These are phyloP conservation scores for Elongisporangium undulatum DNA, from an alignment of 352 stramenopile species.

Conservation along the genomic window DNA sequence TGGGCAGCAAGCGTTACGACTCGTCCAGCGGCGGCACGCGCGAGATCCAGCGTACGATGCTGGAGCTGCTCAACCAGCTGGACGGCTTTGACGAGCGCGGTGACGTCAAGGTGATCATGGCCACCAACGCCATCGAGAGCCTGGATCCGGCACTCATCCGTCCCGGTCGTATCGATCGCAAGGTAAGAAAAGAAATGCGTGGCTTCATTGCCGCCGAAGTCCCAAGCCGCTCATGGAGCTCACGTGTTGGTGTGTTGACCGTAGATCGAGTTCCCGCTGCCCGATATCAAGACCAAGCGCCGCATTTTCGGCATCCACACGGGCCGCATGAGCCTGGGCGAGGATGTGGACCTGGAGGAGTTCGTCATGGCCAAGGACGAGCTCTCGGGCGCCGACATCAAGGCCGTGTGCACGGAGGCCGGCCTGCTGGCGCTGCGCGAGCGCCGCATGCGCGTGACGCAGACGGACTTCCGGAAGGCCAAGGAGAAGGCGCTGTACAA, in stretches of 20 bases:
- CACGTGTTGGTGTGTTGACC: constrained; percentile 6
- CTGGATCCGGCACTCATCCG: constrained; percentile 99
- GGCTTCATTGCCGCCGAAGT: background rate
- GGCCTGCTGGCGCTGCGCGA: constrained; percentile 98
- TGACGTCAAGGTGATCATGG: constrained; percentile 99
- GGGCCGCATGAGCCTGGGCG: constrained; percentile 95
- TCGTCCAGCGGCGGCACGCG: constrained; percentile 96
- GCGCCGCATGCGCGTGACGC: constrained; percentile 99
- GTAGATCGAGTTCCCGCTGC: constrained; percentile 99
- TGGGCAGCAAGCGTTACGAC: constrained; percentile 99
- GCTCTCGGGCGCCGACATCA: constrained; percentile 99
- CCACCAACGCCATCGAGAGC: constrained; percentile 99
- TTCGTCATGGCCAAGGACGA: constrained; percentile 99
- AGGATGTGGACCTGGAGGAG: constrained; percentile 99
- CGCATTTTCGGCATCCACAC: constrained; percentile 99
- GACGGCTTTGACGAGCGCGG: constrained; percentile 99
- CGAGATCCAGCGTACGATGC: constrained; percentile 99
- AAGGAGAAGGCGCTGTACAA: constrained; percentile 99
- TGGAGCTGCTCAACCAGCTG: constrained; percentile 99
- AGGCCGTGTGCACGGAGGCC: constrained; percentile 99
- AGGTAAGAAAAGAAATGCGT: constrained; percentile 76
- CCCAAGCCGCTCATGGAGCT: constrained; percentile 1
- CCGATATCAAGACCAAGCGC: constrained; percentile 99
- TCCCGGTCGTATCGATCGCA: constrained; percentile 99
- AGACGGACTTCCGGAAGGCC: constrained; percentile 99